Base-by-base conservation (phyloP, 768 basidiomycete genomes). In the Porphyrellus cyaneotinctus region DNA sequence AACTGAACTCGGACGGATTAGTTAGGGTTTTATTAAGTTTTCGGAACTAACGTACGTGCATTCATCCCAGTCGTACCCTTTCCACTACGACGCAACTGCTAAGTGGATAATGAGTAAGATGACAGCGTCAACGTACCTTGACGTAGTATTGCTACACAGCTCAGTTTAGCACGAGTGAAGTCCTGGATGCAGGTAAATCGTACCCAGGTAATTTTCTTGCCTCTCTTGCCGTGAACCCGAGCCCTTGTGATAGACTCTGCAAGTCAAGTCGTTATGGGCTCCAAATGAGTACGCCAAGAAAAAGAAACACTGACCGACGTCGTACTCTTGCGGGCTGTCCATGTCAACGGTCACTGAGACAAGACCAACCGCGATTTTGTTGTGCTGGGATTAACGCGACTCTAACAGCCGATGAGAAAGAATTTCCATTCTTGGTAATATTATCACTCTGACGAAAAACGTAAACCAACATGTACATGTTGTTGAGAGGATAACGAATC, bases 201-300 rank as follows among this genome's bases (percentile, higher is more conserved):
- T 64, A 84, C 83, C 83, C 82, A 84, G 32, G 74, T 63, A 42
- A 78, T 61, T 58, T 74, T 76, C 59, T 74, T 73, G 38, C 73
- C 75, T 61, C 65, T 76, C 51, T 73, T 72, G 47, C 67, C 68
- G 49, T 74, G 75, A 11, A 83, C 75, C 23, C 74, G 75, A 31
- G 86, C 86, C 50, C 72, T 69, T 3, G 74, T 65, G 37, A 86
- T 72, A 20, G 74, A 75, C 64, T 86, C 84, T 86, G 55, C 28
- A 30, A 24, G 31, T 49, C n/a, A 18, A 49, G 52, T 61, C 45
- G 15, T 12, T 31, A 36, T 50, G 45, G 11, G 44, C 8, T 0
- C 49, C 11, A 2, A 57, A 13, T 20, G 35, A 22, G 55, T 32
- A 4, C 9, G 43, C 35, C 24, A 17, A 9, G 12, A 32, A 17